Conservation (phyloP, 345 rosid species). For the Camelina neglecta region DNA sequence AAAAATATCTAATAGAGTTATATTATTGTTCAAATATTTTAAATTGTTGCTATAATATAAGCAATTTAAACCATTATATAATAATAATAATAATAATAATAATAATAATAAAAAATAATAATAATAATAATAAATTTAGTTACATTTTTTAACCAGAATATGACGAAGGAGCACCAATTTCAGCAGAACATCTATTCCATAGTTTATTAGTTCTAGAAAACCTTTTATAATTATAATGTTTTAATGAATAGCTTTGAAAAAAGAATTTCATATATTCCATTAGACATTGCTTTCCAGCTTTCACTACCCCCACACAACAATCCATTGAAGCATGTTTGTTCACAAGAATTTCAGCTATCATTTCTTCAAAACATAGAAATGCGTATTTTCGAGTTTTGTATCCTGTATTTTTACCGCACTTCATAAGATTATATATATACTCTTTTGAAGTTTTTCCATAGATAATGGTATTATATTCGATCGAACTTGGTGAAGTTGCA, state of each 20-base stretch:
- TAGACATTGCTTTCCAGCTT: constrained; percentile 21
- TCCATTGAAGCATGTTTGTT: constrained; percentile 2
- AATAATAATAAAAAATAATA: too few species aligned
- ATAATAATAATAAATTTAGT: neutral
- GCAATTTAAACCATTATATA: too few species aligned
- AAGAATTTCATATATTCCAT: neutral
- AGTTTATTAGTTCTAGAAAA: neutral
- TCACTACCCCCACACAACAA: constrained; percentile 18
- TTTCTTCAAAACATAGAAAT: neutral
- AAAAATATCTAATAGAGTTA: too few species aligned
- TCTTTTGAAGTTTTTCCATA: neutral
- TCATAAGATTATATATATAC: too few species aligned
- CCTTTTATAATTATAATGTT: neutral
- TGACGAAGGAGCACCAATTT: neutral
- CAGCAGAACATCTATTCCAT: constrained; percentile 13
- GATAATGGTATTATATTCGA: neutral
- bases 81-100: too few species aligned
- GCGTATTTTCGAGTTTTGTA: too few species aligned
- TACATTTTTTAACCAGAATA: neutral
- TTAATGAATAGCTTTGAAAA: neutral
- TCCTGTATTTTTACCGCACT: too few species aligned
- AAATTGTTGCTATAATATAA: too few species aligned
- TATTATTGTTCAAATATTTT: too few species aligned
- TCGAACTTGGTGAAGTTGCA: neutral
- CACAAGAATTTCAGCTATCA: neutral